Conservation (phyloP, 2,329 filamentous ascomycete genomes). For the Cladosporium velox region DNA sequence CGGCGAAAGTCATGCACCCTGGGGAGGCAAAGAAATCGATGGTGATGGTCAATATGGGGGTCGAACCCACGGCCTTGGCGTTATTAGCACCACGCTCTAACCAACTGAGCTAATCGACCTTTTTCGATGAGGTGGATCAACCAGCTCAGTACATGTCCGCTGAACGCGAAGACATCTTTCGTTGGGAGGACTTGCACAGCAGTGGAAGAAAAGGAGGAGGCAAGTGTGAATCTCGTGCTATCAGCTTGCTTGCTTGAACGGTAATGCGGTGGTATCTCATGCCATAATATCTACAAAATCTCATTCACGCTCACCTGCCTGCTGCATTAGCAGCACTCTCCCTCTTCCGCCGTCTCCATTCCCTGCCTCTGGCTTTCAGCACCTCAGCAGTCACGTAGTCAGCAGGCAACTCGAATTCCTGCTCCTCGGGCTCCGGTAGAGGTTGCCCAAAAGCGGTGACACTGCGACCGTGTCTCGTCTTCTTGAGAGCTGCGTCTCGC, state of each 20-base stretch:
- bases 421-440: constrained; percentile 69
- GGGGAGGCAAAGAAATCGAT: background rate
- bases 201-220: background rate
- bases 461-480: constrained; percentile 68
- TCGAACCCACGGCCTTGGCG: constrained; percentile 23
- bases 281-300: background rate
- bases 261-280: background rate
- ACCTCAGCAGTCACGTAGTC: constrained; percentile 57
- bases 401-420: constrained; percentile 73
- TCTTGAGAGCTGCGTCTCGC: constrained; percentile 76
- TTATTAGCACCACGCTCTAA: constrained; percentile 24
- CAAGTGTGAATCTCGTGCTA: background rate
- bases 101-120: constrained; percentile 22
- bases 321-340: constrained; percentile 40
- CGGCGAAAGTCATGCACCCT: background rate
- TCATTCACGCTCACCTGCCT: background rate
- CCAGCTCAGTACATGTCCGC: background rate
- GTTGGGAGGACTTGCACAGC: background rate
- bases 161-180: background rate
- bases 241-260: background rate
- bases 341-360: constrained; percentile 62
- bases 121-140: background rate
- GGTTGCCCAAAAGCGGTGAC: constrained; percentile 79
- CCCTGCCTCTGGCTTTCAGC: constrained; percentile 60
- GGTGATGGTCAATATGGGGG: constrained; percentile 19